These are phyloP conservation scores for Chlorella sp. DNA, from an alignment of 139 green algal genomes.

Conservation along the genomic window DNA sequence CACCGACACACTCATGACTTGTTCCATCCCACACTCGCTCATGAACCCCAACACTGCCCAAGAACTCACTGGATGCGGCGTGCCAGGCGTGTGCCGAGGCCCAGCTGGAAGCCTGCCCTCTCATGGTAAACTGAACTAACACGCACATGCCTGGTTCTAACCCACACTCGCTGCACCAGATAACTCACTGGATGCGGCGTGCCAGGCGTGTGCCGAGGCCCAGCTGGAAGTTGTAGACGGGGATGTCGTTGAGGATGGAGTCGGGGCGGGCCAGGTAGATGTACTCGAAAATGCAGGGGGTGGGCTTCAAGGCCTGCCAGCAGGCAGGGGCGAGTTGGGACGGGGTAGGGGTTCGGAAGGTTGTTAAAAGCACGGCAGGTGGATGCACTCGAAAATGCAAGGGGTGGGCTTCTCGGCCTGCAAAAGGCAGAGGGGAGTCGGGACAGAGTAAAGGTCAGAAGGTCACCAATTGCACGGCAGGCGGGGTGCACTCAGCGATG, in stretches of 20 bases:
- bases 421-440: background rate
- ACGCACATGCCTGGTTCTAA: too few relatives aligned
- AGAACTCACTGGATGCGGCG: conserved; percentile 77
- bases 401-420: background rate
- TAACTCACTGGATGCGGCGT: conserved; percentile 65
- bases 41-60: too few relatives aligned
- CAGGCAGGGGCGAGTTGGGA: too few relatives aligned
- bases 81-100: conserved; percentile 78
- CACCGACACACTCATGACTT: too few relatives aligned
- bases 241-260: conserved; percentile 94
- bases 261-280: conserved; percentile 97
- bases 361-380: background rate
- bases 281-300: conserved; percentile 99
- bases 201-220: conserved; percentile 82
- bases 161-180: too few relatives aligned
- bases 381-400: background rate
- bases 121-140: too few relatives aligned
- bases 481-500: too few relatives aligned
- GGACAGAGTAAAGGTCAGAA: too few relatives aligned
- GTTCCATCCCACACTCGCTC: too few relatives aligned
- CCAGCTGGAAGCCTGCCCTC: conserved; percentile 82
- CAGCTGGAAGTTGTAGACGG: conserved; percentile 98
- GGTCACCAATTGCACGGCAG: too few relatives aligned
- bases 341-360: background rate
- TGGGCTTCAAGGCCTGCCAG: conserved; percentile 41